Evolutionary conservation across 371 early-diverging fungal species (phyloP).

Genomic region (Rhizopus stolonifer): DNA sequence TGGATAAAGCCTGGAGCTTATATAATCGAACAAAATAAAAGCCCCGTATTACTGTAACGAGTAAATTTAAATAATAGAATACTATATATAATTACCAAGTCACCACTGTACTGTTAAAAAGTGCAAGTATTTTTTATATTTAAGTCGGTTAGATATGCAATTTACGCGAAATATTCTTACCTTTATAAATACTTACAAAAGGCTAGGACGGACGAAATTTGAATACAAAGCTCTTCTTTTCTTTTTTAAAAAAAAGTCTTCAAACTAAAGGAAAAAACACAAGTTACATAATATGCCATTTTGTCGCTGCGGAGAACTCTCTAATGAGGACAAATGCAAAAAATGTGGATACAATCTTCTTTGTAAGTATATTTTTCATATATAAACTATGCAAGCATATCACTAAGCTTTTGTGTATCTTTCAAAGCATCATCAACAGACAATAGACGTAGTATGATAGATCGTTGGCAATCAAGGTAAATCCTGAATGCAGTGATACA

Average conservation of each 20-base stretch:
- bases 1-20: conserved; percentile 21
- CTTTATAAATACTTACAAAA: background rate
- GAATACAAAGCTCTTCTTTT: background rate
- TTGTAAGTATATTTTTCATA: conserved; percentile 12
- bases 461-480: conserved; percentile 12
- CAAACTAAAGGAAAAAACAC: background rate
- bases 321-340: conserved; percentile 25
- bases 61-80: background rate
- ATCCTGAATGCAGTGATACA: background rate
- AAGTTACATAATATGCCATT: conserved; percentile 28
- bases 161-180: background rate
- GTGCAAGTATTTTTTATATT: background rate
- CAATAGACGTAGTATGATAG: background rate
- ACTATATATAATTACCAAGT: background rate
- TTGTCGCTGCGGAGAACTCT: conserved; percentile 45
- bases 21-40: conserved; percentile 2
- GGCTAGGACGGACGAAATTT: background rate
- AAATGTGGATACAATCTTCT: conserved; percentile 28
- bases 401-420: background rate
- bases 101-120: background rate
- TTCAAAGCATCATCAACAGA: background rate
- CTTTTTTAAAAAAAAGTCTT: background rate
- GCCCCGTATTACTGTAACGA: conserved; percentile 2
- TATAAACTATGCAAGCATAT: too few relatives aligned
- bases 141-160: conserved; percentile 1